Conservation (phyloP, 306 rosid genomes). For the Lathyrus oleraceus region DNA sequence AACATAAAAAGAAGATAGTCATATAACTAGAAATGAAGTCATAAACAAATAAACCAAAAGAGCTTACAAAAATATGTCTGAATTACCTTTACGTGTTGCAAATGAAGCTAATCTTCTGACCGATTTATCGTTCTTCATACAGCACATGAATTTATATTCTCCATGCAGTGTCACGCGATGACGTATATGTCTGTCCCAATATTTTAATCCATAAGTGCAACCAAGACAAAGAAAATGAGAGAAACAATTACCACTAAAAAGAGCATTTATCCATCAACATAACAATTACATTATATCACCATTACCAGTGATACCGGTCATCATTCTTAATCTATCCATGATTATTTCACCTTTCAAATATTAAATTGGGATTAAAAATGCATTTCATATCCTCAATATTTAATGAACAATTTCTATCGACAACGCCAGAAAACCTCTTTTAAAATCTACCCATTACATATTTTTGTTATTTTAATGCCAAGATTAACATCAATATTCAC, state of each 20-base stretch:
- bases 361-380: neutral
- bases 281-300: constrained; percentile 10
- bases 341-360: constrained; percentile 26
- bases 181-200: constrained; percentile 56
- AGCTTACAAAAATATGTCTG: constrained; percentile 19
- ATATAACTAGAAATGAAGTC: constrained; percentile 2
- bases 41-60: constrained; percentile 24
- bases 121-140: constrained; percentile 48
- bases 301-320: neutral
- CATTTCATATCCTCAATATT: constrained; percentile 1
- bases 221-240: neutral
- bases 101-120: constrained; percentile 54
- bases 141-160: constrained; percentile 48
- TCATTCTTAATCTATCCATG: constrained; percentile 20
- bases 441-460: constrained; percentile 14
- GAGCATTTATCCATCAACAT: constrained; percentile 13
- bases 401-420: neutral
- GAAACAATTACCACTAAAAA: constrained; percentile 4
- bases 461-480: constrained; percentile 9
- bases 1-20: constrained; percentile 23
- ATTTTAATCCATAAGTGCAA: constrained; percentile 32
- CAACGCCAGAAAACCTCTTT: neutral
- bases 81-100: constrained; percentile 58
- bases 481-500: neutral
- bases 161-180: constrained; percentile 46